Evolutionary conservation across 192 early-diverging fungal species (phyloP).

Genomic region (Coemansia biformis): DNA sequence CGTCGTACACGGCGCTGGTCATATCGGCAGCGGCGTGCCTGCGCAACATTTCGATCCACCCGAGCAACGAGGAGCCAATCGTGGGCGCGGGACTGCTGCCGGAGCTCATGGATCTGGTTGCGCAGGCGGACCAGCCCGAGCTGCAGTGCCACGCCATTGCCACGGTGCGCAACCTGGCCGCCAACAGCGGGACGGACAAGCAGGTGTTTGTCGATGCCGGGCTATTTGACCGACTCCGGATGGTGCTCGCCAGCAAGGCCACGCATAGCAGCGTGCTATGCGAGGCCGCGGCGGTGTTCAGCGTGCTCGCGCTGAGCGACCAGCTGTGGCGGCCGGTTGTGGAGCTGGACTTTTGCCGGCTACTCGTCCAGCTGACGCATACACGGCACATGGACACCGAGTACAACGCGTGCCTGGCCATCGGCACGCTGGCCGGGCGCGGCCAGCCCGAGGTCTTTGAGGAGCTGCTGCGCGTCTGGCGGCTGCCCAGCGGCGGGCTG

Average conservation of each 20-base stretch:
- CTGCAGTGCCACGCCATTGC: constrained; percentile 34
- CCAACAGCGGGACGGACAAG: constrained; percentile 21
- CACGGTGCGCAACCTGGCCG: constrained; percentile 33
- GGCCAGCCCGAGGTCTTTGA: constrained; percentile 19
- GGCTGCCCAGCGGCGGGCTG: constrained; percentile 4
- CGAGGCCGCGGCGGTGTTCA: constrained; percentile 28
- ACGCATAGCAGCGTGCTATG: constrained; percentile 1
- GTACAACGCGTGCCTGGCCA: constrained; percentile 26
- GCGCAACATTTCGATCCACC: constrained; percentile 83
- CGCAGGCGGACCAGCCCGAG: constrained; percentile 19
- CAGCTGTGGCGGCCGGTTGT: constrained; percentile 29
- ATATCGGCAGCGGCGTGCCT: constrained; percentile 77
- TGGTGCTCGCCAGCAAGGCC: constrained; percentile 4
- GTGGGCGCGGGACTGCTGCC: constrained; percentile 72
- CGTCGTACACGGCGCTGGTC: constrained; percentile 57
- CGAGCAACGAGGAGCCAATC: constrained; percentile 74
- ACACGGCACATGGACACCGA: constrained; percentile 10
- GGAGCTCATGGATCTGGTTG: constrained; percentile 17
- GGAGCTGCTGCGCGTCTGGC: constrained; percentile 38
- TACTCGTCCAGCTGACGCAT: constrained; percentile 14
- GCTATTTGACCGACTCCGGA: constrained; percentile 20
- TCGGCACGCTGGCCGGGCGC: constrained; percentile 20
- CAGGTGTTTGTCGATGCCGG: constrained; percentile 21
- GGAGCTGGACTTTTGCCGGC: constrained; percentile 20
- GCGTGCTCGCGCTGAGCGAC: constrained; percentile 28